phyloP scores from a whole-genome alignment of 768 basidiomycete species.

The Tricholoma matsutake region DNA sequence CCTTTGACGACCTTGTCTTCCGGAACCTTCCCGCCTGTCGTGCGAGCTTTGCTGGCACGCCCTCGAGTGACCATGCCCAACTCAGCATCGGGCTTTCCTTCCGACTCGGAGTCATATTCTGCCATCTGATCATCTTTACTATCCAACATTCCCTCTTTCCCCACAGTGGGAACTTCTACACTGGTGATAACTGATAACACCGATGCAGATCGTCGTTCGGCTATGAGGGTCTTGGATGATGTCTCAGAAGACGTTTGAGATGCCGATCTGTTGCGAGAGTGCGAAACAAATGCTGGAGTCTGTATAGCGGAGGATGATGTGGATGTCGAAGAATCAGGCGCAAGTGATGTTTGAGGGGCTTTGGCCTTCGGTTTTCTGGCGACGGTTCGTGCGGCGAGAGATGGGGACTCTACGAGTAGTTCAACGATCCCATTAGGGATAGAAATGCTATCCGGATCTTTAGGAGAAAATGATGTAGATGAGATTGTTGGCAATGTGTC shows the following conservation, averaged over 20 bases:
- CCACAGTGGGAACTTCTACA: conserved; percentile 22
- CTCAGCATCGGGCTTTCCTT: conserved; percentile 20
- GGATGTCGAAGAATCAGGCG: conserved; percentile 13
- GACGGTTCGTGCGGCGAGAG: neutral
- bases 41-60: conserved; percentile 22
- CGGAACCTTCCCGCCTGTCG: conserved; percentile 1
- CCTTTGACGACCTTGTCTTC: neutral
- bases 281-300: conserved; percentile 14
- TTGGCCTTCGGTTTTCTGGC: neutral
- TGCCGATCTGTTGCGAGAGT: conserved; percentile 36
- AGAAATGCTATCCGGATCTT: neutral
- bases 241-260: conserved; percentile 36
- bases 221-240: conserved; percentile 34
- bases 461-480: neutral
- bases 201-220: conserved; percentile 34
- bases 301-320: conserved; percentile 4
- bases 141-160: conserved; percentile 14
- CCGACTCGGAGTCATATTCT: conserved; percentile 8
- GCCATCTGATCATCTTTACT: conserved; percentile 15
- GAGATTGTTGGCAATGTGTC: neutral
- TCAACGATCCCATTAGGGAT: neutral
- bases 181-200: conserved; percentile 37
- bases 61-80: conserved; percentile 39
- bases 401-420: neutral
- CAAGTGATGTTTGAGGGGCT: conserved; percentile 5